Base-by-base conservation (phyloP, 1,284 basidiomycete species). In the Rhodotorula sp. region DNA sequence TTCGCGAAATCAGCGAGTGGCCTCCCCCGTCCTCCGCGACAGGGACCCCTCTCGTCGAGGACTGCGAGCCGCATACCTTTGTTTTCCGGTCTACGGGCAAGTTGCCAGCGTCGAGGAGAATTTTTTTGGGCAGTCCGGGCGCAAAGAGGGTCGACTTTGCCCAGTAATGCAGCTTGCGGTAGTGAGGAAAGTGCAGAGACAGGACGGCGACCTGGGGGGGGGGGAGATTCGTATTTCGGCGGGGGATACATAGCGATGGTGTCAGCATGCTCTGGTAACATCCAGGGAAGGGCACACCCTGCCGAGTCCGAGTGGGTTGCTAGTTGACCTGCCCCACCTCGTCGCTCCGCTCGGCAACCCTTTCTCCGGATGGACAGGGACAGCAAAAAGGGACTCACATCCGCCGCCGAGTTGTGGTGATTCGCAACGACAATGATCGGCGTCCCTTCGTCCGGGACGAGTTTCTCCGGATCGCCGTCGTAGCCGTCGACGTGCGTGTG, bases 51-150 rank as follows among this genome's bases (percentile, higher is more conserved):
- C n/a, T n/a, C n/a, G n/a, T n/a, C n/a, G n/a, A n/a, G n/a, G n/a
- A n/a, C n/a, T n/a, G n/a, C n/a, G n/a, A n/a, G n/a, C n/a, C n/a
- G 24, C 60, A 10, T 22, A 73, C 73, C 82, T 91, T 94, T 74
- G 85, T 91, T 82, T 91, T 92, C 68, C 95, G 87, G 81, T 96
- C 94, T 55, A 98, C 95, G 46, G 94, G 93, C 74, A 98, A 95
- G 80, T 96, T 96, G 26, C 95, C 93, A 7, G 93, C 90, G 71
- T 90, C 90, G 66, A 86, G 86, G n/a, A 98, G 84, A 69, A 97
- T 85, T 72, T 86, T 88, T 42, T 86, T 84, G 62, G 89, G 84
- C 24, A 87, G 80, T 4, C 90, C 91, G 80, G 94, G 89, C 37
- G 83, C 85, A 81, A 95, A 96, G 68, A 97, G 83, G 15, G 65